Conservation (phyloP, 805 yeast species). For the Pichia ethanolica region DNA sequence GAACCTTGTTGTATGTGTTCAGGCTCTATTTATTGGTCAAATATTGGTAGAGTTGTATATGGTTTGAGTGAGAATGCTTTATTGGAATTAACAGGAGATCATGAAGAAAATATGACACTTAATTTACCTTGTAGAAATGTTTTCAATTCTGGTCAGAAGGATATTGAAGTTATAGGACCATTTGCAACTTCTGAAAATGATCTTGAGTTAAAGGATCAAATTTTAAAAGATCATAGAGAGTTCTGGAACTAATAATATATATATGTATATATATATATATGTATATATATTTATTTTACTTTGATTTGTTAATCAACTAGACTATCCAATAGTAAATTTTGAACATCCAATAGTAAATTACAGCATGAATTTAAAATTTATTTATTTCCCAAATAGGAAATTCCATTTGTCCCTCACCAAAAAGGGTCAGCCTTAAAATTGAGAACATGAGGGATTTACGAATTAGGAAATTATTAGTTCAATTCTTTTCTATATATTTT, state of each 20-base stretch:
- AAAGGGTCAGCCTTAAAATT: too few species aligned
- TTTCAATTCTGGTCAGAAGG: constrained; percentile 21
- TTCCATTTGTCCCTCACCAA: too few species aligned
- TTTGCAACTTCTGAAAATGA: constrained; percentile 6
- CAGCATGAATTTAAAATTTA: too few species aligned
- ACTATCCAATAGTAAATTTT: too few species aligned
- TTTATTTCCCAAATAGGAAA: too few species aligned
- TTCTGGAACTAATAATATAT: constrained; percentile 16
- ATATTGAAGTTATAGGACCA: constrained; percentile 23
- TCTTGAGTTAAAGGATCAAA: constrained; percentile 15
- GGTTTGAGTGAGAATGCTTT: constrained; percentile 19
- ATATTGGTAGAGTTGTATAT: constrained; percentile 23
- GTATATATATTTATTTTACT: too few species aligned
- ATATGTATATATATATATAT: too few species aligned
- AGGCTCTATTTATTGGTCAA: constrained; percentile 25
- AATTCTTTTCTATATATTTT: too few species aligned
- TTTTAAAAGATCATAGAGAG: constrained; percentile 18
- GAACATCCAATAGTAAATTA: too few species aligned
- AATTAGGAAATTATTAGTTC: too few species aligned
- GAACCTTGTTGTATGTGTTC: constrained; percentile 29
- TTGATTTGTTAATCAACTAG: too few species aligned
- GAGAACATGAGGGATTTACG: too few species aligned
- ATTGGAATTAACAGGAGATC: constrained; percentile 20
- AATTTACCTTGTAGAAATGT: constrained; percentile 17
- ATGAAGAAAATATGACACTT: constrained; percentile 24